Evolutionary conservation across 768 basidiomycete species (phyloP).

Genomic region (Rhizopogon rudus): DNA sequence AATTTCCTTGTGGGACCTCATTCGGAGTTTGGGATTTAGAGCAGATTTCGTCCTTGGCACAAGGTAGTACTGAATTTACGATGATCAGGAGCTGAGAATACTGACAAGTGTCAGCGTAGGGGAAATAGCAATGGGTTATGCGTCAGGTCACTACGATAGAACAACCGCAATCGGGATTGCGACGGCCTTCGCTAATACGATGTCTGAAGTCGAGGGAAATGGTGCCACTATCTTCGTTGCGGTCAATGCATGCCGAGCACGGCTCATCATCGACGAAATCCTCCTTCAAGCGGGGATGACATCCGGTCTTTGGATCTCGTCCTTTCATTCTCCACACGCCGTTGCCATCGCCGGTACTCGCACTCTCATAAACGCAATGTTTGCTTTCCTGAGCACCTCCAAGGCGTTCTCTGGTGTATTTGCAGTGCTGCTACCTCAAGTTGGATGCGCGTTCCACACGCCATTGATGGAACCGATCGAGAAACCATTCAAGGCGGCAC

Average conservation of each 20-base stretch:
- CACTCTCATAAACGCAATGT: slow-evolving; percentile 27
- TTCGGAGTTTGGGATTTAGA: slow-evolving; percentile 25
- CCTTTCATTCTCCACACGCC: slow-evolving; percentile 33
- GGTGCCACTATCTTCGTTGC: slow-evolving; percentile 32
- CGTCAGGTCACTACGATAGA: slow-evolving; percentile 31
- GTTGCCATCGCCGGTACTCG: slow-evolving; percentile 29
- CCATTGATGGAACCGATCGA: slow-evolving; percentile 31
- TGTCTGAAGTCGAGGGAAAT: slow-evolving; percentile 29
- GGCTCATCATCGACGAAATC: slow-evolving; percentile 28
- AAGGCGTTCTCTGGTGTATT: slow-evolving; percentile 25
- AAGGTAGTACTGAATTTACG: slow-evolving; percentile 12
- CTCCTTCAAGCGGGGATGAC: slow-evolving; percentile 20
- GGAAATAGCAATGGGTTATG: slow-evolving; percentile 34
- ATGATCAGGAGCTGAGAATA: background rate
- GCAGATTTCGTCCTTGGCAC: slow-evolving; percentile 32
- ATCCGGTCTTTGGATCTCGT: slow-evolving; percentile 28
- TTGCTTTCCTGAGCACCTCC: slow-evolving; percentile 19
- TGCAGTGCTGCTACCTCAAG: slow-evolving; percentile 17
- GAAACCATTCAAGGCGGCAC: slow-evolving; percentile 21
- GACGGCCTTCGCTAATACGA: slow-evolving; percentile 31
- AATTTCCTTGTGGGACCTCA: slow-evolving; percentile 28
- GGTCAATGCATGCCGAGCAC: slow-evolving; percentile 27
- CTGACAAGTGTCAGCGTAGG: slow-evolving; percentile 18
- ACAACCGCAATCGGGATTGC: slow-evolving; percentile 31
- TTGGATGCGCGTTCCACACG: slow-evolving; percentile 30